A percentile compares a stretch with the other conserved stretches of the same genome.
These are phyloP conservation scores for Aegle marmelos DNA, from an alignment of 345 rosid species.

Conservation along the genomic window DNA sequence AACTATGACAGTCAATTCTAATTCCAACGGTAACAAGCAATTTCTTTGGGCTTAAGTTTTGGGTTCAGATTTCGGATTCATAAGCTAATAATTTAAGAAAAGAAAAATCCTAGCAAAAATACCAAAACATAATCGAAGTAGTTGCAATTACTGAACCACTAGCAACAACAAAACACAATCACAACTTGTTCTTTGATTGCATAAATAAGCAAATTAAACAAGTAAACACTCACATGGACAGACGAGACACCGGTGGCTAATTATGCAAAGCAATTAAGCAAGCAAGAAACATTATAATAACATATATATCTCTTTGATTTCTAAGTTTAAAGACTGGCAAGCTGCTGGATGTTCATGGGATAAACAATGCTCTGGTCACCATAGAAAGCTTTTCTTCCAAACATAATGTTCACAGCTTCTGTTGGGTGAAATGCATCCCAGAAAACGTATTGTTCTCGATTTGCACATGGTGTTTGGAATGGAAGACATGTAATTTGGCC, in stretches of 20 bases:
- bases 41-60: too few species aligned
- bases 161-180: neutral
- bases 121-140: neutral
- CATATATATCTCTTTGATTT: neutral
- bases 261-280: too few species aligned
- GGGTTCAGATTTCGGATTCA: too few species aligned
- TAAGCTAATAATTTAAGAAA: too few species aligned
- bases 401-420: conserved; percentile 75
- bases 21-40: too few species aligned
- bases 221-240: neutral
- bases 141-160: neutral
- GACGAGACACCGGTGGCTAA: too few species aligned
- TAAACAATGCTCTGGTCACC: conserved; percentile 56
- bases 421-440: conserved; percentile 99
- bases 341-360: conserved; percentile 77
- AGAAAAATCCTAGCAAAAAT: too few species aligned
- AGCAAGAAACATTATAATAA: neutral
- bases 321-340: conserved; percentile 42
- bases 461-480: conserved; percentile 74
- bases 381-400: conserved; percentile 68
- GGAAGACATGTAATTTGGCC: conserved; percentile 96
- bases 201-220: neutral
- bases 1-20: too few species aligned
- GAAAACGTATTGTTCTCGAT: conserved; percentile 68
- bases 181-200: conserved; percentile 4